Percentiles rank a stretch among this genome's conserved stretches.
Evolutionary conservation across 108 stramenopile species (phyloP).

Genomic region (Poteriospumella lacustris): DNA sequence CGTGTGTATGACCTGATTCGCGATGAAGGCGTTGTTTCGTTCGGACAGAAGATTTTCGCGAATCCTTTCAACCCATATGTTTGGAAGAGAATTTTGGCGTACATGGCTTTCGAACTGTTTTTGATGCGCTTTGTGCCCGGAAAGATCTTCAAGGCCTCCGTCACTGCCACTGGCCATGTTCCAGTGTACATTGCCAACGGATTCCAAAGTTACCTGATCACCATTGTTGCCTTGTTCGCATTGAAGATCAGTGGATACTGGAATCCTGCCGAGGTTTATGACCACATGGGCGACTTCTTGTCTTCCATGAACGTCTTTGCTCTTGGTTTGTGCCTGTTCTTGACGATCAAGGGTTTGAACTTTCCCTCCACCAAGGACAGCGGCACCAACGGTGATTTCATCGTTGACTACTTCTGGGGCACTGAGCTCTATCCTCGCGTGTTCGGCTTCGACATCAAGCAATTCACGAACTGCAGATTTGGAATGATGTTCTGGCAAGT

Average conservation of each 20-base stretch:
- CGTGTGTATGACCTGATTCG: not conserved
- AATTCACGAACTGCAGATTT: constrained; percentile 93
- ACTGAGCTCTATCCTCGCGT: constrained; percentile 94
- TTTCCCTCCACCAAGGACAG: constrained; percentile 75
- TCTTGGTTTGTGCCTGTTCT: constrained; percentile 70
- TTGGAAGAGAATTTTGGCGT: constrained; percentile 61
- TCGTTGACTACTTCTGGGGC: constrained; percentile 98
- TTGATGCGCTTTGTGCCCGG: constrained; percentile 75
- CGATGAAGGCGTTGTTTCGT: not conserved
- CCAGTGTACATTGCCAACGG: constrained; percentile 73
- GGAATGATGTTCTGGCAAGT: constrained; percentile 96
- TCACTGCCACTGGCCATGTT: constrained; percentile 60
- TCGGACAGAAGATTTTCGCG: constrained; percentile 20
- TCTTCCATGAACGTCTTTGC: constrained; percentile 84
- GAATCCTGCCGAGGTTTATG: constrained; percentile 62
- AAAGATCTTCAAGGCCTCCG: constrained; percentile 54
- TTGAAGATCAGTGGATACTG: constrained; percentile 19
- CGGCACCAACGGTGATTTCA: constrained; percentile 67
- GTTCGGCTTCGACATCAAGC: constrained; percentile 86
- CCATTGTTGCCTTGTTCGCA: constrained; percentile 44
- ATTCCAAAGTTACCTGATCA: constrained; percentile 57
- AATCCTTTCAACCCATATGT: constrained; percentile 52
- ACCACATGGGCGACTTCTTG: constrained; percentile 61
- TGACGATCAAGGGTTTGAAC: constrained; percentile 76
- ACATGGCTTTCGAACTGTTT: constrained; percentile 67